These are phyloP conservation scores for Megacollybia marginata DNA, from an alignment of 768 basidiomycete species.

Conservation along the genomic window DNA sequence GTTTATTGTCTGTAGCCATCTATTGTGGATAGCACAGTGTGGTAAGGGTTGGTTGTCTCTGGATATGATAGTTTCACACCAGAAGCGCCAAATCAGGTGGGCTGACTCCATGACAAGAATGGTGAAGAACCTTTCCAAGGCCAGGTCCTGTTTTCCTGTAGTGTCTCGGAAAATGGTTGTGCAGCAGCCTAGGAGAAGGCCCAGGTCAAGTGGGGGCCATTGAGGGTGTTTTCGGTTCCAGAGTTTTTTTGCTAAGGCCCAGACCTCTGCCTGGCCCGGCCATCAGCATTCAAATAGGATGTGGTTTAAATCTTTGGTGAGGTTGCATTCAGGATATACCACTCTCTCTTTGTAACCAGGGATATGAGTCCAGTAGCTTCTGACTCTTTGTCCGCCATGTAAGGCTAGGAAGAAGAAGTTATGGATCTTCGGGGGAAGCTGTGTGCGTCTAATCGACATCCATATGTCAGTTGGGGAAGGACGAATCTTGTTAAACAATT, in stretches of 20 bases:
- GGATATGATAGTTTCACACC: conserved; percentile 17
- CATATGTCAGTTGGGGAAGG: neutral
- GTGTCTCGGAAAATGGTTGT: neutral
- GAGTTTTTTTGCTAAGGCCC: conserved; percentile 12
- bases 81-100: conserved; percentile 21
- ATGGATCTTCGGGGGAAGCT: neutral
- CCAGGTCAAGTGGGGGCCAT: no score
- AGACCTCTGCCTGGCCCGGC: conserved; percentile 13
- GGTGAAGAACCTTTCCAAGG: conserved; percentile 8
- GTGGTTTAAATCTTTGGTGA: conserved; percentile 20
- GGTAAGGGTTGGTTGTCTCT: conserved; percentile 2
- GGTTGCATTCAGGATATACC: conserved; percentile 8
- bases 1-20: conserved; percentile 10
- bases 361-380: neutral
- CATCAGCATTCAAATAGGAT: conserved; percentile 19
- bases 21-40: conserved; percentile 2
- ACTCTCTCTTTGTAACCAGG: conserved; percentile 11
- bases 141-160: conserved; percentile 2
- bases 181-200: no score
- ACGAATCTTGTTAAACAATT: no score
- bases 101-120: conserved; percentile 21
- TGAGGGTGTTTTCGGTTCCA: conserved; percentile 8
- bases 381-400: neutral
- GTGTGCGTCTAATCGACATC: neutral
- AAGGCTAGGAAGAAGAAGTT: neutral